Percentiles rank a stretch among this genome's conserved stretches.
phyloP scores from a whole-genome alignment of 2,329 filamentous ascomycete species.

The Pestalotiopsis sp. region DNA sequence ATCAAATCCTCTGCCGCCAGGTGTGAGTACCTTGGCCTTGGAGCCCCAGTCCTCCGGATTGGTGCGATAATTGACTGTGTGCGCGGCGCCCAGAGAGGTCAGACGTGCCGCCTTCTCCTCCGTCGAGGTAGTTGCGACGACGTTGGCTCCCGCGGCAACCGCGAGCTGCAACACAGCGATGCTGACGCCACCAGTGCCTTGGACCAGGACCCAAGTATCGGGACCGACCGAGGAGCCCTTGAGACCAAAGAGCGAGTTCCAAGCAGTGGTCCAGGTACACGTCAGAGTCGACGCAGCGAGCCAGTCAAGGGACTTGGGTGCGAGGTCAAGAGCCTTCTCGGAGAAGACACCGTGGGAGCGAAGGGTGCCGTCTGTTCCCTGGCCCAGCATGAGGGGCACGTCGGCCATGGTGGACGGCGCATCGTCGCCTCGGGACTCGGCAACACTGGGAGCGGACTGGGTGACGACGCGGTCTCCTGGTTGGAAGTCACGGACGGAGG shows the following conservation, averaged over 20 bases:
- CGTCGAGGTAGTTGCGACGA: constrained; percentile 63
- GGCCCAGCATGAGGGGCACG: constrained; percentile 62
- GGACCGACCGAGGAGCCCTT: constrained; percentile 40
- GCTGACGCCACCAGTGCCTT: constrained; percentile 43
- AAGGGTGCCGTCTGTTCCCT: constrained; percentile 51
- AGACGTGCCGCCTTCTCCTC: constrained; percentile 55
- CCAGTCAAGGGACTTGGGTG: not conserved
- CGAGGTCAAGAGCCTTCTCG: constrained; percentile 39
- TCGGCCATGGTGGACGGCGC: constrained; percentile 26
- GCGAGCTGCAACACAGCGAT: constrained; percentile 43
- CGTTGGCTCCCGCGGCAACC: constrained; percentile 50
- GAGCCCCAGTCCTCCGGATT: constrained; percentile 59
- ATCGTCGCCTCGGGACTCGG: constrained; percentile 60
- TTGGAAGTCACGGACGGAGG: constrained; percentile 20
- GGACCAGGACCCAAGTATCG: constrained; percentile 37
- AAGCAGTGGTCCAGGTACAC: constrained; percentile 53
- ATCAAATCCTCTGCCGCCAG: constrained; percentile 56
- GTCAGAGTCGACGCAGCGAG: constrained; percentile 45
- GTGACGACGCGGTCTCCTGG: constrained; percentile 49
- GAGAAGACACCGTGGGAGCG: constrained; percentile 50
- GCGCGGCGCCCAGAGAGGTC: constrained; percentile 57
- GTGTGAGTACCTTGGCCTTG: constrained; percentile 52
- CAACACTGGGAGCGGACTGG: constrained; percentile 43
- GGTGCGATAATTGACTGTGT: constrained; percentile 63
- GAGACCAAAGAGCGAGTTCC: constrained; percentile 53